These are phyloP conservation scores for Spinellus fusiger DNA, from an alignment of 192 early-diverging fungal species.

Conservation along the genomic window DNA sequence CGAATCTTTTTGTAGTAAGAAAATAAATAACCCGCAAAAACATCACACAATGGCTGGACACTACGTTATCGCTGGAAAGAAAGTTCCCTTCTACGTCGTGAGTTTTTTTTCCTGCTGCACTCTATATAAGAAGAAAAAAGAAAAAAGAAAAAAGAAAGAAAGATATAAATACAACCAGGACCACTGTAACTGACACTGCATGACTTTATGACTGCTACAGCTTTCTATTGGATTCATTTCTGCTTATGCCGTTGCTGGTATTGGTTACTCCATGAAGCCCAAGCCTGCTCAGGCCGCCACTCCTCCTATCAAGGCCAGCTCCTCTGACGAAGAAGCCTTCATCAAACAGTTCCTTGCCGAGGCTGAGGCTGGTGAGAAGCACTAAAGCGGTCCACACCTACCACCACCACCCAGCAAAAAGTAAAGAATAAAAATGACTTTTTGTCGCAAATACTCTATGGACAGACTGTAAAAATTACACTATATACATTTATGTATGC, in stretches of 20 bases:
- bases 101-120: neutral
- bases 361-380: constrained; percentile 33
- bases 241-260: constrained; percentile 25
- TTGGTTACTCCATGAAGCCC: constrained; percentile 15
- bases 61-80: constrained; percentile 32
- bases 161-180: neutral
- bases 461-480: too few species aligned
- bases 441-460: too few species aligned
- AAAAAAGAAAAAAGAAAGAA: neutral
- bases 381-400: neutral
- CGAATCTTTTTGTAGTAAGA: too few species aligned
- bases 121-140: neutral
- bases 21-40: neutral
- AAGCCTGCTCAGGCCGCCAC: constrained; percentile 21
- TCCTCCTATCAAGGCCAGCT: constrained; percentile 40
- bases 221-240: constrained; percentile 33
- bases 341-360: constrained; percentile 40
- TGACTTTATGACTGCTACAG: neutral
- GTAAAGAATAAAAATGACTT: neutral
- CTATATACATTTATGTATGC: neutral
- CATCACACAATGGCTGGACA: constrained; percentile 33
- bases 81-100: constrained; percentile 30
- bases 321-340: constrained; percentile 40
- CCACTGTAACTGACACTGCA: too few species aligned
- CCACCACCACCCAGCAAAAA: neutral